Evolutionary conservation across 345 rosid species (phyloP).

Genomic region (Gossypium bickii): DNA sequence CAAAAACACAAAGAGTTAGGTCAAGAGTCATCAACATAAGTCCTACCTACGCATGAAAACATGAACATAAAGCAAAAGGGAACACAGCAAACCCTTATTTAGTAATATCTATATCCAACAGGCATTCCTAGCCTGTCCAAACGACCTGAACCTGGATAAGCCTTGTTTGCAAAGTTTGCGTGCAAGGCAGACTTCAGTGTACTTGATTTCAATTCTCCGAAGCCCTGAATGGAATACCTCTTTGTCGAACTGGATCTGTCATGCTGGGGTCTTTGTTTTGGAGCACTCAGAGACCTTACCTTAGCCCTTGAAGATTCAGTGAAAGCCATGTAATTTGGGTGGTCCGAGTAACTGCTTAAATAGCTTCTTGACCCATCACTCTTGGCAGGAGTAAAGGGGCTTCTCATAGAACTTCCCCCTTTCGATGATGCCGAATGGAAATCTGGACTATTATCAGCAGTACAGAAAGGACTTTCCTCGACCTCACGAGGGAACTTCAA

Average conservation of each 20-base stretch:
- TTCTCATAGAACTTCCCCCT: constrained; percentile 46
- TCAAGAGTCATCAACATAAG: background rate
- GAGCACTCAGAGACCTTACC: constrained; percentile 72
- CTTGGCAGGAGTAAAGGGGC: constrained; percentile 59
- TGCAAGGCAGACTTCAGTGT: constrained; percentile 49
- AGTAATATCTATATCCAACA: constrained; percentile 33
- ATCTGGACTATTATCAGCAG: constrained; percentile 78
- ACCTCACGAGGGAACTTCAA: constrained; percentile 37
- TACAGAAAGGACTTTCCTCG: constrained; percentile 44
- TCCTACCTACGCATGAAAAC: background rate
- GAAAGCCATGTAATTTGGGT: constrained; percentile 87
- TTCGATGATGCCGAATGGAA: constrained; percentile 62
- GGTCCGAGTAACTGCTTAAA: constrained; percentile 42
- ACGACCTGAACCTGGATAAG: constrained; percentile 93
- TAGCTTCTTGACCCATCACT: constrained; percentile 59
- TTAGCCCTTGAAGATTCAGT: constrained; percentile 89
- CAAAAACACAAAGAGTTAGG: background rate
- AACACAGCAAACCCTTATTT: background rate
- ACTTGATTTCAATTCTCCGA: constrained; percentile 40
- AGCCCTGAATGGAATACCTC: constrained; percentile 43
- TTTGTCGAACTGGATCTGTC: constrained; percentile 68
- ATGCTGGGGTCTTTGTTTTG: constrained; percentile 65
- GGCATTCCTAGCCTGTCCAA: constrained; percentile 91
- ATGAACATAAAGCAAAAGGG: background rate
- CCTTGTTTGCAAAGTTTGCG: constrained; percentile 57